Base-by-base conservation (phyloP, 352 stramenopile species). In the Pythium volutum region DNA sequence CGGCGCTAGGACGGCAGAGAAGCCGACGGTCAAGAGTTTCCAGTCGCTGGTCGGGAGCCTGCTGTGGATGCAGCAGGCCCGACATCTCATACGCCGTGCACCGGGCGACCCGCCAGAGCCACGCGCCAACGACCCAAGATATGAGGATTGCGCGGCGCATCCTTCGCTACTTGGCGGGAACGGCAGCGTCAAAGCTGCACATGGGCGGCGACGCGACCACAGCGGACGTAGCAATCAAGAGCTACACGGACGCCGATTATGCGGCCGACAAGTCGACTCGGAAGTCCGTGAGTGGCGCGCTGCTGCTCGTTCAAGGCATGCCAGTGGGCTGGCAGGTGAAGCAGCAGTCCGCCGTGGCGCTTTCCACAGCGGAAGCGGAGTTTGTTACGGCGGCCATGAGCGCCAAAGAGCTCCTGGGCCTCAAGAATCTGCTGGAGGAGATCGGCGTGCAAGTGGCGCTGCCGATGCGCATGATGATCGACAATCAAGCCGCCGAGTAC, bases 21-120 rank as follows among this genome's bases (percentile, higher is more conserved):
- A 16, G 1, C 62, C 63, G 9, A 75, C 58, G 0, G 29, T 70
- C 5, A 53, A 52, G 39, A 69, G 23, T 6, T 76, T 81, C n/a
- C 67, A 73, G 65, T 75, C 70, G 0, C 16, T 84, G 6, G 59
- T 77, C 0, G 70, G 68, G 0, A 79, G 62, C 20, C 55, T 77
- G 16, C 22, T 75, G 11, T 77, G 73, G 70, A 0, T 76, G 59
- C 46, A 53, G 4, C 3, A 4, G 48, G 14, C 48, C 25, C 3
- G 48, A 55, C 48, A 74, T 72, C 20, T 16, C 61, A 0, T 76
- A 64, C 48, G 65, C 56, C 0, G 64, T 77, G 6, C 55, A 77
- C 20, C 14, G 41, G 11, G 67, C 55, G 26, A 70, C 66, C 0
- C 29, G 69, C 5, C 45, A 25, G 1, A 27, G 56, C 4, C 72